A percentile compares a stretch with the other conserved stretches of the same genome.
phyloP scores from a whole-genome alignment of 164 flowering plant genomes.

The Aristolochia contorta region DNA sequence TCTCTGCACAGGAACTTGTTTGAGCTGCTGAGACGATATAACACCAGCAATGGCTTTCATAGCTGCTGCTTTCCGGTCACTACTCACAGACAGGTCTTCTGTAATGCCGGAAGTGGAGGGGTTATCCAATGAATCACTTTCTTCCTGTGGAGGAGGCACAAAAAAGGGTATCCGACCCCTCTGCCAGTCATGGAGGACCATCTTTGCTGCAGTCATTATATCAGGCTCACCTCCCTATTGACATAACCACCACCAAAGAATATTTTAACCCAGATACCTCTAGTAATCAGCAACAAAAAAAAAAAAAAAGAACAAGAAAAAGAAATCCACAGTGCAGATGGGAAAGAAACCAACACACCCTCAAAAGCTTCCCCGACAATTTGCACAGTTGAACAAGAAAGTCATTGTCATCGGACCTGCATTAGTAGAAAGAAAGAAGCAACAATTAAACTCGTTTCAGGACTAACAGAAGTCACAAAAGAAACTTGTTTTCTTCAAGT shows the following conservation, averaged over 20 bases:
- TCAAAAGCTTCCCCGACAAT: constrained; percentile 72
- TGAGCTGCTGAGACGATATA: constrained; percentile 63
- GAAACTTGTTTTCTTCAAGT: background rate
- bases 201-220: constrained; percentile 76
- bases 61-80: constrained; percentile 47
- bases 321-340: no score
- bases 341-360: constrained; percentile 30
- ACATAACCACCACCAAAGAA: background rate
- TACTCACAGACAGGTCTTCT: constrained; percentile 25
- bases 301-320: no score
- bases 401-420: constrained; percentile 89
- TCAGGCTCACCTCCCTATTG: constrained; percentile 95
- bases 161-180: constrained; percentile 93
- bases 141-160: constrained; percentile 67
- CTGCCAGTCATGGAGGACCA: constrained; percentile 98
- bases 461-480: background rate
- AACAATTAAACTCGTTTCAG: background rate
- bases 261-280: no score
- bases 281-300: no score
- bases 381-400: constrained; percentile 87
- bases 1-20: constrained; percentile 59
- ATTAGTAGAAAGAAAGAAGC: background rate
- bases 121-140: constrained; percentile 25
- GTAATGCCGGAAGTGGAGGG: constrained; percentile 17
- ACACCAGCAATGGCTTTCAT: constrained; percentile 67